A percentile compares a stretch with the other conserved stretches of the same genome.
phyloP scores from a whole-genome alignment of 345 rosid species.

The Salix dunnii region DNA sequence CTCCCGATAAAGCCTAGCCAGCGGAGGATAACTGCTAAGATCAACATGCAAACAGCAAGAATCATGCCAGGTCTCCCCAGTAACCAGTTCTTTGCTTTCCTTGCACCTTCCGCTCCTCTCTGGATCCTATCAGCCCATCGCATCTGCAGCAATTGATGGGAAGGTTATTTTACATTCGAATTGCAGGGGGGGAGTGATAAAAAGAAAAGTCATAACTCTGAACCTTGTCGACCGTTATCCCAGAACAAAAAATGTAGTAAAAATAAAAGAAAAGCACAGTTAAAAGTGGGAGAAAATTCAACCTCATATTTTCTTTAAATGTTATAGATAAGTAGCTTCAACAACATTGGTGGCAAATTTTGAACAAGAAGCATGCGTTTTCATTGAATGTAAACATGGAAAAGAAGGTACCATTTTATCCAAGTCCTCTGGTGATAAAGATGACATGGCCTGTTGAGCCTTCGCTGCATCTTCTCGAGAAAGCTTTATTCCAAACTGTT shows the following conservation, averaged over 20 bases:
- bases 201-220: neutral
- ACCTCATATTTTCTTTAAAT: neutral
- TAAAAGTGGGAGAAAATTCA: neutral
- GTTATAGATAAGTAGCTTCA: neutral
- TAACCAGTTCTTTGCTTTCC: conserved; percentile 89
- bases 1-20: conserved; percentile 74
- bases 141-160: conserved; percentile 52
- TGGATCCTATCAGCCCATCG: conserved; percentile 82
- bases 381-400: neutral
- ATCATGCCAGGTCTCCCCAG: conserved; percentile 80
- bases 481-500: conserved; percentile 83
- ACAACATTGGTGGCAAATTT: neutral
- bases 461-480: conserved; percentile 80
- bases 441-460: conserved; percentile 90
- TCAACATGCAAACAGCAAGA: conserved; percentile 70
- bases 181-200: neutral
- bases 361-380: neutral
- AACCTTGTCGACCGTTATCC: neutral
- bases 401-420: conserved; percentile 72
- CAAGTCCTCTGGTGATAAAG: conserved; percentile 74
- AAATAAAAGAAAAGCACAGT: neutral
- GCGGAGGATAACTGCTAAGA: conserved; percentile 77
- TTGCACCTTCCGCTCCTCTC: conserved; percentile 67
- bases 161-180: neutral
- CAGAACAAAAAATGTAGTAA: neutral